Percentiles rank a stretch among this genome's conserved stretches.
Conservation (phyloP, 2,329 filamentous ascomycete genomes). For the Trichoderma atrobrunneum region DNA sequence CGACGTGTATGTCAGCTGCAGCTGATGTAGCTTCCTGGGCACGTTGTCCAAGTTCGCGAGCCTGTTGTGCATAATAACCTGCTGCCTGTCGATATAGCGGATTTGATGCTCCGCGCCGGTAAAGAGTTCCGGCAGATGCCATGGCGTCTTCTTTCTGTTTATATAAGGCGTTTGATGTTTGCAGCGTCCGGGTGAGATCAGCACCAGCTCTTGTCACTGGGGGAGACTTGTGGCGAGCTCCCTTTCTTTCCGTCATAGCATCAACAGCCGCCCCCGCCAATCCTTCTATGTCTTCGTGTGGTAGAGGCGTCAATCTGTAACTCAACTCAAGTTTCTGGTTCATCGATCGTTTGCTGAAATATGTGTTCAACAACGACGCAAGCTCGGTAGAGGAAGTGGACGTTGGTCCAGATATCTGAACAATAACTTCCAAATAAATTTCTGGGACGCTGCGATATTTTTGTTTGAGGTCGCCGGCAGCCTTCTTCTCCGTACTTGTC, state of each 20-base stretch:
- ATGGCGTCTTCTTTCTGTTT: constrained; percentile 34
- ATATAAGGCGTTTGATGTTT: constrained; percentile 29
- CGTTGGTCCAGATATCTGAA: constrained; percentile 39
- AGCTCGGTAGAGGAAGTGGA: constrained; percentile 40
- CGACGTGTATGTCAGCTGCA: constrained; percentile 68
- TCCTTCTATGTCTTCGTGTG: constrained; percentile 22
- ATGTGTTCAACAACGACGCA: constrained; percentile 39
- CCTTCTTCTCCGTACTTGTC: constrained; percentile 31
- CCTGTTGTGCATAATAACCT: constrained; percentile 70
- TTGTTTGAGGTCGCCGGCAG: constrained; percentile 34
- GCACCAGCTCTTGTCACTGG: neutral
- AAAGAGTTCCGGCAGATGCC: constrained; percentile 41
- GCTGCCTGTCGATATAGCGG: constrained; percentile 73
- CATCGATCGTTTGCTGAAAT: constrained; percentile 41
- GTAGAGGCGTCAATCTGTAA: constrained; percentile 40
- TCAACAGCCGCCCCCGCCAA: neutral
- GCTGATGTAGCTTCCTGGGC: constrained; percentile 59
- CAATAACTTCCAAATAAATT: constrained; percentile 42
- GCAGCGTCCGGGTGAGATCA: constrained; percentile 30
- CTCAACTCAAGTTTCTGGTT: constrained; percentile 37
- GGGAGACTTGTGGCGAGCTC: neutral
- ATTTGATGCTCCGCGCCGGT: constrained; percentile 59
- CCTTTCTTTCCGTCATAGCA: neutral
- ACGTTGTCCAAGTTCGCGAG: constrained; percentile 59
- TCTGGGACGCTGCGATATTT: constrained; percentile 43